Conservation (phyloP, 179 eudicot species). For the Vitellaria paradoxa region DNA sequence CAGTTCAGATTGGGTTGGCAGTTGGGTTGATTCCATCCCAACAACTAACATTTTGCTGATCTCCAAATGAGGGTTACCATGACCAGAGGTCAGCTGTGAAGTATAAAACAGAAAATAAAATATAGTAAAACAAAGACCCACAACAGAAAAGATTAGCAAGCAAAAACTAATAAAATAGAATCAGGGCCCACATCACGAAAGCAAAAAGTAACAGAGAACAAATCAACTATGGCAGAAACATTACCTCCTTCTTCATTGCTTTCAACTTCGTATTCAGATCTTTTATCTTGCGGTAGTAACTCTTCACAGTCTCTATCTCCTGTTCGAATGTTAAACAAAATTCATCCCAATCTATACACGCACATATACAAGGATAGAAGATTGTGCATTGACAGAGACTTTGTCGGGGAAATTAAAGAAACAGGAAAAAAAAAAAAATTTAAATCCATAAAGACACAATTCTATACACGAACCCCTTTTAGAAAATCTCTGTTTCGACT, state of each 20-base stretch:
- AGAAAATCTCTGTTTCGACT: neutral
- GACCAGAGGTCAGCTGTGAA: slow-evolving; percentile 1
- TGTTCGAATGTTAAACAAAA: neutral
- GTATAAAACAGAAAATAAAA: neutral
- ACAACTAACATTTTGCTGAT: neutral
- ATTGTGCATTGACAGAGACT: slow-evolving; percentile 3
- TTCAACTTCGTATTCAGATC: neutral
- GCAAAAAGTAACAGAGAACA: neutral
- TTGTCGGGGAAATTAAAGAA: neutral
- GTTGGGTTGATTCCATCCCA: slow-evolving; percentile 2
- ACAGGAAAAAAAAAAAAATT: neutral
- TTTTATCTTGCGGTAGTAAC: neutral
- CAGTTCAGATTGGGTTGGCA: neutral
- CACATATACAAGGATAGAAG: neutral
- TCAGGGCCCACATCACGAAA: neutral
- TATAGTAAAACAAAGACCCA: neutral
- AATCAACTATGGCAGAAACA: neutral
- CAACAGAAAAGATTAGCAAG: no score
- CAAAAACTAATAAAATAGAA: no score
- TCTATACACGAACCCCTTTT: slow-evolving; percentile 2
- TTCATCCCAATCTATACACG: neutral
- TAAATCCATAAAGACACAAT: neutral
- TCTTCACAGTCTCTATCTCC: slow-evolving; percentile 7
- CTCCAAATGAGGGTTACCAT: neutral
- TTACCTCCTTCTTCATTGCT: neutral